These are phyloP conservation scores for Triangularia verruculosa DNA, from an alignment of 2,329 filamentous ascomycete genomes.

Conservation along the genomic window DNA sequence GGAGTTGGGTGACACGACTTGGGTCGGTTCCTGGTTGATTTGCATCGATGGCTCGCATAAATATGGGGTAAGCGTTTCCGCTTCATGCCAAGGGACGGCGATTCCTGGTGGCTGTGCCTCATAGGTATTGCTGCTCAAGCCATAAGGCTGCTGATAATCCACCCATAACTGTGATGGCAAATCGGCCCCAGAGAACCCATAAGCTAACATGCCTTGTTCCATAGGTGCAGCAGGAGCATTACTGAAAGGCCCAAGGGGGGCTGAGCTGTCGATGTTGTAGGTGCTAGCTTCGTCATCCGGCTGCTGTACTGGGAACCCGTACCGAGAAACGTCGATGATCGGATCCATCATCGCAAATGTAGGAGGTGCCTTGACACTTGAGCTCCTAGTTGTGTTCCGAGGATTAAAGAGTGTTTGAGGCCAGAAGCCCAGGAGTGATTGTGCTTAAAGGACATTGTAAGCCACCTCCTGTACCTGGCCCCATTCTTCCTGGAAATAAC, in stretches of 20 bases:
- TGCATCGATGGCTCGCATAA: neutral
- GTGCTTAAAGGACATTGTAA: neutral
- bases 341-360: neutral
- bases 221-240: neutral
- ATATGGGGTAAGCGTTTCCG: neutral
- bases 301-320: neutral
- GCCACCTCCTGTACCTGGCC: neutral
- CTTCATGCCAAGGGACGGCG: neutral
- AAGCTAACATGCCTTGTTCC: neutral
- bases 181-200: neutral
- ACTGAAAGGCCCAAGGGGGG: neutral
- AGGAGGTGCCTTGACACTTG: neutral
- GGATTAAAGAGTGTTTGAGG: neutral
- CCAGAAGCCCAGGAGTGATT: neutral
- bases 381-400: neutral
- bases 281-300: neutral
- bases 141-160: neutral
- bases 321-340: neutral
- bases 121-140: neutral
- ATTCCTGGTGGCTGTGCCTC: neutral
- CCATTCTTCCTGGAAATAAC: neutral
- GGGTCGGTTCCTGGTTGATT: neutral
- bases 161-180: neutral
- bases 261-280: neutral
- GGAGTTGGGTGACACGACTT: neutral